Percentiles rank a stretch among this genome's conserved stretches.
Conservation (phyloP, 805 yeast genomes). For the Candida taoyuanica region DNA sequence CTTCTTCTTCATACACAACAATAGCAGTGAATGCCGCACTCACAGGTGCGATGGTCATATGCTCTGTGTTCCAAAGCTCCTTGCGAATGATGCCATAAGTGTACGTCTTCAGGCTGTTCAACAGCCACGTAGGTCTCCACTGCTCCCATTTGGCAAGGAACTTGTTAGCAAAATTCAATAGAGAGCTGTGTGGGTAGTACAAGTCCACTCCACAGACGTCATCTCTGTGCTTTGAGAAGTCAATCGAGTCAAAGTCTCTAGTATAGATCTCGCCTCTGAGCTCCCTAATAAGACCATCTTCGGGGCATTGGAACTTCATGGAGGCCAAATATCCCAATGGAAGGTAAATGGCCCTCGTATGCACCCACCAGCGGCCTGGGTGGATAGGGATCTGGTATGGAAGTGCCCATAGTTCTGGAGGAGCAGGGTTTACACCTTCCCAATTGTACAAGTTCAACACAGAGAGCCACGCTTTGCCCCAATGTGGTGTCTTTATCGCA, state of each 20-base stretch:
- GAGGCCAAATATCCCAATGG: slow-evolving; percentile 81
- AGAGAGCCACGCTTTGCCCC: slow-evolving; percentile 96
- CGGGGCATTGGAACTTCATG: slow-evolving; percentile 46
- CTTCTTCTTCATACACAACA: slow-evolving; percentile 67
- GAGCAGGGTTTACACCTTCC: slow-evolving; percentile 98
- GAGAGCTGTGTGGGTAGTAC: slow-evolving; percentile 83
- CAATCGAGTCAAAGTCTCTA: slow-evolving; percentile 57
- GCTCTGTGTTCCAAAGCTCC: slow-evolving; percentile 74
- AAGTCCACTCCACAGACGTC: slow-evolving; percentile 88
- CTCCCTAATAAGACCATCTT: slow-evolving; percentile 58
- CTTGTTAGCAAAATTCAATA: slow-evolving; percentile 60
- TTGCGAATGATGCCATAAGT: slow-evolving; percentile 64
- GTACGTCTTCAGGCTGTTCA: slow-evolving; percentile 43
- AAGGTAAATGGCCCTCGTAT: slow-evolving; percentile 85
- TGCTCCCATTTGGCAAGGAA: slow-evolving; percentile 61
- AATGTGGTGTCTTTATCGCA: slow-evolving; percentile 86
- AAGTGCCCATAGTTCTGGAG: slow-evolving; percentile 87
- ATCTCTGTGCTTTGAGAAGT: slow-evolving; percentile 69
- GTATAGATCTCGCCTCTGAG: slow-evolving; percentile 79
- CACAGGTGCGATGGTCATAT: slow-evolving; percentile 89
- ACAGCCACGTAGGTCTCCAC: slow-evolving; percentile 71
- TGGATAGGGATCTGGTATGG: slow-evolving; percentile 82
- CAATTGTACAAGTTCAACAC: slow-evolving; percentile 77
- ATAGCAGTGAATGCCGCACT: slow-evolving; percentile 80
- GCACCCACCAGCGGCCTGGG: slow-evolving; percentile 99